phyloP scores from a whole-genome alignment of 768 basidiomycete genomes.

The Panaeolus papilionaceus region DNA sequence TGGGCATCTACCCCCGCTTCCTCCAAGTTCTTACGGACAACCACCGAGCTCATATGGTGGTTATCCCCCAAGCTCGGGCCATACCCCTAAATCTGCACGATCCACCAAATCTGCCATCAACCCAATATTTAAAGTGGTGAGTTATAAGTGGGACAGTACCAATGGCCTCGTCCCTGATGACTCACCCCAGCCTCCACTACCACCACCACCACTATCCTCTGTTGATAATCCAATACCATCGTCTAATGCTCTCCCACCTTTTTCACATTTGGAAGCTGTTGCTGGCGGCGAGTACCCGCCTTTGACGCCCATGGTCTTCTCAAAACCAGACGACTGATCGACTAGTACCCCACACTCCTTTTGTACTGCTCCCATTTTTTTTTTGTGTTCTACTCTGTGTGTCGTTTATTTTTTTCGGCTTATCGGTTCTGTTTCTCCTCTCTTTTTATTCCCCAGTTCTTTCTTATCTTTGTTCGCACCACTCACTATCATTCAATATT shows the following conservation, averaged over 20 bases:
- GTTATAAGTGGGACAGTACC: conserved; percentile 52
- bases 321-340: conserved; percentile 47
- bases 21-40: conserved; percentile 48
- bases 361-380: conserved; percentile 26
- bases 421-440: conserved; percentile 28
- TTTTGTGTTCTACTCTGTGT: conserved; percentile 15
- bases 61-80: conserved; percentile 57
- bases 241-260: conserved; percentile 70
- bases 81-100: conserved; percentile 71
- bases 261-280: conserved; percentile 82
- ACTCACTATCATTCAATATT: conserved; percentile 29
- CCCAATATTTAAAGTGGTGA: conserved; percentile 91
- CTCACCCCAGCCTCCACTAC: conserved; percentile 58
- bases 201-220: conserved; percentile 55
- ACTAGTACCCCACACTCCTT: conserved; percentile 33
- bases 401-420: conserved; percentile 22
- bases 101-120: conserved; percentile 77
- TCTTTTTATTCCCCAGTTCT: conserved; percentile 27
- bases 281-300: conserved; percentile 77
- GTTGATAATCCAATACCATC: conserved; percentile 36
- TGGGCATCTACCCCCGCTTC: conserved; percentile 48
- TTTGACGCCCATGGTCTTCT: conserved; percentile 78
- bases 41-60: conserved; percentile 46
- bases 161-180: conserved; percentile 43
- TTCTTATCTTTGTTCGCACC: conserved; percentile 23